Conservation (phyloP, 768 basidiomycete genomes). For the Fistulinella prunicolor region DNA sequence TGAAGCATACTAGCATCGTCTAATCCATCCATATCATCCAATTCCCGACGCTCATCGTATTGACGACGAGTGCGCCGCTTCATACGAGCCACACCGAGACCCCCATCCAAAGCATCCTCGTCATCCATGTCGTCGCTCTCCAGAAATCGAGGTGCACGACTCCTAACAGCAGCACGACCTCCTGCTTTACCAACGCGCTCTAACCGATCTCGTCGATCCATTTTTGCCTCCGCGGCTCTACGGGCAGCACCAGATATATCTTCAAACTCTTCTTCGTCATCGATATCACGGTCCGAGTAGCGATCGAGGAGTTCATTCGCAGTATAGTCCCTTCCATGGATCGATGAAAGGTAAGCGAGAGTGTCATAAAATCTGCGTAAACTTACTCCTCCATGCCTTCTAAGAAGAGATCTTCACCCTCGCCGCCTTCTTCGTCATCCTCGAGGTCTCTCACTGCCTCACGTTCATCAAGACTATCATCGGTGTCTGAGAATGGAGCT, state of each 20-base stretch:
- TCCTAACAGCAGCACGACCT: constrained; percentile 71
- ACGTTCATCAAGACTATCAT: constrained; percentile 72
- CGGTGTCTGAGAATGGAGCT: constrained; percentile 81
- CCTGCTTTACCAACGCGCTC: constrained; percentile 67
- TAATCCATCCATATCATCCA: constrained; percentile 87
- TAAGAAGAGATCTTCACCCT: constrained; percentile 90
- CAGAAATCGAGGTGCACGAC: constrained; percentile 83
- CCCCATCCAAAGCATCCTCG: constrained; percentile 68
- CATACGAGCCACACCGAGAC: constrained; percentile 65
- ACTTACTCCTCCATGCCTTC: constrained; percentile 72
- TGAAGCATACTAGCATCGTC: constrained; percentile 63
- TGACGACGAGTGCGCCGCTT: constrained; percentile 81
- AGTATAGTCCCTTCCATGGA: constrained; percentile 70
- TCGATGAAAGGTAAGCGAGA: constrained; percentile 9
- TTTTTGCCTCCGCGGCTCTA: constrained; percentile 79
- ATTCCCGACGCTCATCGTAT: constrained; percentile 88
- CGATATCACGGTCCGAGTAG: constrained; percentile 84
- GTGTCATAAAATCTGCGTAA: constrained; percentile 1
- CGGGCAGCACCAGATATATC: constrained; percentile 68
- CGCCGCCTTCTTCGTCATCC: constrained; percentile 75
- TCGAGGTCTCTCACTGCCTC: constrained; percentile 63
- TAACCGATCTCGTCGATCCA: constrained; percentile 83
- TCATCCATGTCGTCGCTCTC: constrained; percentile 80
- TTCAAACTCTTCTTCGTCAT: constrained; percentile 74
- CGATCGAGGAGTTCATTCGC: constrained; percentile 77